These are phyloP conservation scores for Lachancea mirantina DNA, from an alignment of 805 yeast genomes.

Conservation along the genomic window DNA sequence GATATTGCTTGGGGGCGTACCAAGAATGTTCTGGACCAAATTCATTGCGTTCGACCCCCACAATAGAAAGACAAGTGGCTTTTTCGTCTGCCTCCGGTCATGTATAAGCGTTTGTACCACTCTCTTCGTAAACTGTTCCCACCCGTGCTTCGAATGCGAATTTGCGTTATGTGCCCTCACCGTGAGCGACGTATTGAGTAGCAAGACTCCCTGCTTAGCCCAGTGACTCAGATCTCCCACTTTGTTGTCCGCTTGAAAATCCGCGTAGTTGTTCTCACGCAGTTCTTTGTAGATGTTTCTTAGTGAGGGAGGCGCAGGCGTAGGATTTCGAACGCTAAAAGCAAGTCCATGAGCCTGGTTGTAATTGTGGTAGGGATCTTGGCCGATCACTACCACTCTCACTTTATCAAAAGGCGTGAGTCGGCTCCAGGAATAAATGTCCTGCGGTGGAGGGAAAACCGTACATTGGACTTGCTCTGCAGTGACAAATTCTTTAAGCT, in stretches of 20 bases:
- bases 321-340: conserved; percentile 80
- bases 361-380: conserved; percentile 90
- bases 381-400: conserved; percentile 80
- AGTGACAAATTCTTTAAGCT: conserved; percentile 56
- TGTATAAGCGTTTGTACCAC: conserved; percentile 50
- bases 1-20: conserved; percentile 30
- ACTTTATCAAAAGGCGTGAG: conserved; percentile 69
- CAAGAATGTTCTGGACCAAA: conserved; percentile 39
- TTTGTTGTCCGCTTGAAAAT: conserved; percentile 48
- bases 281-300: conserved; percentile 80
- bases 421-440: conserved; percentile 88
- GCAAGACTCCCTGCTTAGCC: conserved; percentile 81
- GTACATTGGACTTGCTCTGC: conserved; percentile 40
- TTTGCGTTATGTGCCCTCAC: conserved; percentile 91
- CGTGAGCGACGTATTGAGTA: conserved; percentile 82
- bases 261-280: conserved; percentile 59
- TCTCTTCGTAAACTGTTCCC: conserved; percentile 84
- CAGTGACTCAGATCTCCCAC: conserved; percentile 62
- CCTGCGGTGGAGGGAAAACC: conserved; percentile 70
- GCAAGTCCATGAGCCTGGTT: conserved; percentile 97
- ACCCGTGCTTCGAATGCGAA: conserved; percentile 83
- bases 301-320: conserved; percentile 82
- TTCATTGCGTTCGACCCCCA: conserved; percentile 77
- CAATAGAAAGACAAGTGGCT: conserved; percentile 69
- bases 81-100: conserved; percentile 36